Evolutionary conservation across 2,329 filamentous ascomycete genomes (phyloP).

Genomic region (Chalaropsis thielavioides): DNA sequence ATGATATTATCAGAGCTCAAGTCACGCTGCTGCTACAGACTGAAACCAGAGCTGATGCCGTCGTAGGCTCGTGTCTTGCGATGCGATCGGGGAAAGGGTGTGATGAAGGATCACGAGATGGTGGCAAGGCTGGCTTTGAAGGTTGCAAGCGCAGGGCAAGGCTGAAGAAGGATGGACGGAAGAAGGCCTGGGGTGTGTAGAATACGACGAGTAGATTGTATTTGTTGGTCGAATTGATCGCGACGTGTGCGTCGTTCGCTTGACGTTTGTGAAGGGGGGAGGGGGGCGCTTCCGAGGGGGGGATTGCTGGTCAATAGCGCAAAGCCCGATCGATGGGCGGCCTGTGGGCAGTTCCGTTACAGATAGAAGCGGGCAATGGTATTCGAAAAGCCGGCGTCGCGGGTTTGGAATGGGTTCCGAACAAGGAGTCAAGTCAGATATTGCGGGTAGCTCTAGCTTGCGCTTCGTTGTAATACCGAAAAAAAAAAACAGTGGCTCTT

Average conservation of each 20-base stretch:
- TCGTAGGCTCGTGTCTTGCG: neutral
- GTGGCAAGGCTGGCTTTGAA: neutral
- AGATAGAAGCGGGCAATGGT: neutral
- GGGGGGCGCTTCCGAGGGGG: neutral
- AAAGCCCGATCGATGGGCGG: neutral
- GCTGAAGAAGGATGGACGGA: neutral
- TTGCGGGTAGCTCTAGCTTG: neutral
- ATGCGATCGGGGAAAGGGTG: neutral
- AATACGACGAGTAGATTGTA: neutral
- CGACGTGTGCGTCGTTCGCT: neutral
- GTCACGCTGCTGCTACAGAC: neutral
- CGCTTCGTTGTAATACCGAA: neutral
- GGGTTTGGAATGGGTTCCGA: neutral
- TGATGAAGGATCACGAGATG: neutral
- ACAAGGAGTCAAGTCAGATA: neutral
- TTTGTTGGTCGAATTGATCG: neutral
- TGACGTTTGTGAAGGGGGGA: neutral
- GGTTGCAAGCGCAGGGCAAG: neutral
- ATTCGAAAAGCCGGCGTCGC: neutral
- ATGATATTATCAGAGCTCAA: neutral
- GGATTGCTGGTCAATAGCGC: neutral
- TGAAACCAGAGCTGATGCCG: neutral
- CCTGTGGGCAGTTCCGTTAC: neutral
- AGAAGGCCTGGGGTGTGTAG: neutral
- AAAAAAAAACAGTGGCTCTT: neutral